These are phyloP conservation scores for Scedosporium apiospermum DNA, from an alignment of 2,329 filamentous ascomycete genomes.

Conservation along the genomic window DNA sequence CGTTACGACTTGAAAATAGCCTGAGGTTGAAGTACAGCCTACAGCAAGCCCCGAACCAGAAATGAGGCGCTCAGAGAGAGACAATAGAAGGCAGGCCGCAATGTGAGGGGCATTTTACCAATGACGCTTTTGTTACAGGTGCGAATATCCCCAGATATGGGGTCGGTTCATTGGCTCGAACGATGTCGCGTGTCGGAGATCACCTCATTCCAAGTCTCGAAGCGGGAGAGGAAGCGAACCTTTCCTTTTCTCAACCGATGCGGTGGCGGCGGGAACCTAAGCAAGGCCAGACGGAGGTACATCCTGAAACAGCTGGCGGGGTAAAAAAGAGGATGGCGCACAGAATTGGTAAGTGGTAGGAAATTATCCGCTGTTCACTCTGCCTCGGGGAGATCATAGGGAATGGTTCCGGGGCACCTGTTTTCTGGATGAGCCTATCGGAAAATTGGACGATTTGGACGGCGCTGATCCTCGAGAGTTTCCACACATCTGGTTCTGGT, in stretches of 20 bases:
- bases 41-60: not conserved
- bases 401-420: slow-evolving; percentile 1
- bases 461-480: not conserved
- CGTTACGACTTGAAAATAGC: slow-evolving; percentile 3
- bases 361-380: not conserved
- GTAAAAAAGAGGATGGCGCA: not conserved
- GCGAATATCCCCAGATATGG: slow-evolving; percentile 1
- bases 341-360: not conserved
- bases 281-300: not conserved
- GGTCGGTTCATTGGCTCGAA: not conserved
- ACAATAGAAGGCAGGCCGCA: not conserved
- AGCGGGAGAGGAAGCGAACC: not conserved
- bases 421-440: not conserved
- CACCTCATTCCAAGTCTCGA: not conserved
- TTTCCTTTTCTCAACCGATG: not conserved
- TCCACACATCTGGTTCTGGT: not conserved
- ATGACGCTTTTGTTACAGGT: slow-evolving; percentile 3
- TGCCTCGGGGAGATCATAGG: not conserved
- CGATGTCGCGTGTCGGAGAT: slow-evolving; percentile 1
- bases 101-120: not conserved
- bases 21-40: not conserved
- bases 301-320: slow-evolving; percentile 1
- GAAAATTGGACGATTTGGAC: not conserved
- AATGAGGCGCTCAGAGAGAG: not conserved
- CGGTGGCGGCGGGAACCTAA: not conserved